These are phyloP conservation scores for Metschnikowia bowlesiae DNA, from an alignment of 805 yeast species.

Conservation along the genomic window DNA sequence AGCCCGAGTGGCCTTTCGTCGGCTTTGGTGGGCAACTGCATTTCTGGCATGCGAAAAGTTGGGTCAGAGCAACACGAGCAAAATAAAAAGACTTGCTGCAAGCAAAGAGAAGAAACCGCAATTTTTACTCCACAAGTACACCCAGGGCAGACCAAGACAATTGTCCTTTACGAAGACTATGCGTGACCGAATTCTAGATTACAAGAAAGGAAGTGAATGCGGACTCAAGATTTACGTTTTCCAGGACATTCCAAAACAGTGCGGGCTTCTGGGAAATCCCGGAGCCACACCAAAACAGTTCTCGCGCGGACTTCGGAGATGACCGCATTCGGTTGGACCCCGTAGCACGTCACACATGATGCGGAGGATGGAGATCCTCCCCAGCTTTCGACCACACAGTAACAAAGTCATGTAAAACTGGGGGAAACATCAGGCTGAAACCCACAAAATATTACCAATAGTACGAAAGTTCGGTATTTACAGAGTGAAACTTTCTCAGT, in stretches of 20 bases:
- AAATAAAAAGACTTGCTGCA: neutral
- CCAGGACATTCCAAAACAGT: conserved; percentile 5
- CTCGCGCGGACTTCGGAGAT: conserved; percentile 2
- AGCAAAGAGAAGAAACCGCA: neutral
- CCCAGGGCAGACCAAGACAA: neutral
- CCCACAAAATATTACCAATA: neutral
- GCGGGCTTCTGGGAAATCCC: neutral
- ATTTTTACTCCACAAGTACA: no score
- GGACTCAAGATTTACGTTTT: conserved; percentile 1
- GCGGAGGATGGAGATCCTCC: neutral
- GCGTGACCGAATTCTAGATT: neutral
- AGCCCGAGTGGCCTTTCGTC: neutral
- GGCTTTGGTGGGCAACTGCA: neutral
- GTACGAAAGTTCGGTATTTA: neutral
- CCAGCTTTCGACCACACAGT: neutral
- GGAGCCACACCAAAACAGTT: neutral
- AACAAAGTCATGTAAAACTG: neutral
- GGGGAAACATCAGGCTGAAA: no score
- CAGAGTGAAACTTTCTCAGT: no score
- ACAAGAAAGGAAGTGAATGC: neutral
- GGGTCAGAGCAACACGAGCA: neutral
- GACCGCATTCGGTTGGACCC: neutral
- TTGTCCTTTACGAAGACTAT: neutral
- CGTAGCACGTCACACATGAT: neutral
- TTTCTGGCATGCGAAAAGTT: neutral